phyloP scores from a whole-genome alignment of 73 alveolate genomes.

The Paraurostyla sp. region DNA sequence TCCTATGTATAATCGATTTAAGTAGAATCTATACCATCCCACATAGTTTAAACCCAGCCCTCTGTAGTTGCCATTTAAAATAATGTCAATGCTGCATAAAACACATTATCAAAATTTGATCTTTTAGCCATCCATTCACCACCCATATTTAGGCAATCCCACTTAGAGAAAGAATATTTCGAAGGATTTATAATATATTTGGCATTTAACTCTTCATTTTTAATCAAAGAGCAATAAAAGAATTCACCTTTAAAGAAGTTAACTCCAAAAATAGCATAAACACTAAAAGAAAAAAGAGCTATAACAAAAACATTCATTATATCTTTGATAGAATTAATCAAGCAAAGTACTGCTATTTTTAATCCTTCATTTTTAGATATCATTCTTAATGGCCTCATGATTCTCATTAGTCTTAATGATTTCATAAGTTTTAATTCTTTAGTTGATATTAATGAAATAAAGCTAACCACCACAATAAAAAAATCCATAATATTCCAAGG shows the following conservation, averaged over 20 bases:
- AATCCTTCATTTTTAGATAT: slow-evolving; percentile 57
- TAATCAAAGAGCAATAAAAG: slow-evolving; percentile 35
- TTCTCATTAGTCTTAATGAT: slow-evolving; percentile 23
- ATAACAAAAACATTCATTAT: slow-evolving; percentile 52
- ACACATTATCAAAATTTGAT: slow-evolving; percentile 70
- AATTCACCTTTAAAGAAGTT: slow-evolving; percentile 76
- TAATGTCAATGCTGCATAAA: slow-evolving; percentile 59
- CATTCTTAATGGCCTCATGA: slow-evolving; percentile 44
- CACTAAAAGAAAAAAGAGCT: slow-evolving; percentile 1
- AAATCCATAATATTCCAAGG: slow-evolving; percentile 48
- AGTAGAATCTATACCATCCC: slow-evolving; percentile 67
- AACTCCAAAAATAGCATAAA: slow-evolving; percentile 52
- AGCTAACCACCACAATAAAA: neutral
- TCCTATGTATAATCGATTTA: slow-evolving; percentile 49
- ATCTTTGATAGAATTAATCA: slow-evolving; percentile 38
- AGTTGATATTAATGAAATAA: neutral
- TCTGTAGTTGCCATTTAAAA: slow-evolving; percentile 73
- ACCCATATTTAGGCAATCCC: slow-evolving; percentile 72
- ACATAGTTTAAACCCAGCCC: slow-evolving; percentile 74
- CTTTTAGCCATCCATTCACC: slow-evolving; percentile 68
- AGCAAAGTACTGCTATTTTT: slow-evolving; percentile 40
- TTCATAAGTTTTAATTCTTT: slow-evolving; percentile 1
- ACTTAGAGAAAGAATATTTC: slow-evolving; percentile 11
- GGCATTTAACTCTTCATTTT: neutral
- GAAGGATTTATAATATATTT: too few relatives aligned